Percentiles rank a stretch among this genome's conserved stretches.
Conservation (phyloP, 352 stramenopile genomes). For the Phytophthora tentaculata region DNA sequence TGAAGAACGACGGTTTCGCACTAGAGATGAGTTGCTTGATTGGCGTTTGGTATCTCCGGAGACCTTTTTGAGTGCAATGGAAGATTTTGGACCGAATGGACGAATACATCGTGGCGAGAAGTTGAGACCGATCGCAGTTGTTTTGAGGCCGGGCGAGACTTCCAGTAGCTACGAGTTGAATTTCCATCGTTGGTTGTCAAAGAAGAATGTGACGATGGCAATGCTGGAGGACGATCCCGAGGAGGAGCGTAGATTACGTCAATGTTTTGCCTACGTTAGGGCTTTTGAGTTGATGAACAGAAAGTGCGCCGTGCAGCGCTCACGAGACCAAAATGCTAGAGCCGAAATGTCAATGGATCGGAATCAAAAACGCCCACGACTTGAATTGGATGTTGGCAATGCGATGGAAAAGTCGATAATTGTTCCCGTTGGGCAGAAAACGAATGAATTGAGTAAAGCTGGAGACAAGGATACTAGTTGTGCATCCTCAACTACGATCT, state of each 20-base stretch:
- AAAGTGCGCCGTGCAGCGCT: background rate
- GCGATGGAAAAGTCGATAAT: background rate
- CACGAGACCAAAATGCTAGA: background rate
- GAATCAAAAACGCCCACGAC: background rate
- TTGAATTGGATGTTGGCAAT: background rate
- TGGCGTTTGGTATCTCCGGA: background rate
- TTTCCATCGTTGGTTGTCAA: background rate
- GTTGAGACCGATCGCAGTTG: constrained; percentile 1
- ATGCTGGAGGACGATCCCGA: background rate
- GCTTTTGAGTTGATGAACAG: background rate
- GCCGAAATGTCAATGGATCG: background rate
- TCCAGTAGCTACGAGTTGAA: background rate
- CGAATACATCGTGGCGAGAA: background rate
- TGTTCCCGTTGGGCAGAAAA: background rate
- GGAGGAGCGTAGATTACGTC: background rate
- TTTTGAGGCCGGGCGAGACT: constrained; percentile 1
- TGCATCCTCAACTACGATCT: background rate
- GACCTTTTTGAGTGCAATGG: background rate
- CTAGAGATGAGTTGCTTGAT: background rate
- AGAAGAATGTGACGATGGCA: background rate
- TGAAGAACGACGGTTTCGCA: background rate
- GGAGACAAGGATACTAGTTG: background rate
- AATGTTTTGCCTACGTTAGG: background rate
- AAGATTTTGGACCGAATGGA: constrained; percentile 2
- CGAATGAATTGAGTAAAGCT: background rate